These are phyloP conservation scores for Colletotrichum horii DNA, from an alignment of 2,329 filamentous ascomycete species.

Conservation along the genomic window DNA sequence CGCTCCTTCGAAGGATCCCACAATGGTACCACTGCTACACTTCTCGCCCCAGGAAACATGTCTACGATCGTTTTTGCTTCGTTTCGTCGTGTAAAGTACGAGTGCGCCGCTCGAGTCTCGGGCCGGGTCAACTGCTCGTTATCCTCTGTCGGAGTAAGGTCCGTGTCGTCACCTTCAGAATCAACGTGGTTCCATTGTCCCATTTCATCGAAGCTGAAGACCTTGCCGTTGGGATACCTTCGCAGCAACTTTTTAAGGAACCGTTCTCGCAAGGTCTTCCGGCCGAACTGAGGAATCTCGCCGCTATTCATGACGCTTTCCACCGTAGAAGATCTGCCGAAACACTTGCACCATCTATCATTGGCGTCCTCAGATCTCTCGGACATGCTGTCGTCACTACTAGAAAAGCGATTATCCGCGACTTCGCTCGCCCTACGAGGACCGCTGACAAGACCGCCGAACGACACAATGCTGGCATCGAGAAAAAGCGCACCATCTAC, in stretches of 20 bases:
- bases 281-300: conserved; percentile 16
- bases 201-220: conserved; percentile 48
- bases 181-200: conserved; percentile 39
- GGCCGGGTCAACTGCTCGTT: not conserved
- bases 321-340: conserved; percentile 42
- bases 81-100: conserved; percentile 22
- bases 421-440: conserved; percentile 14
- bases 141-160: conserved; percentile 13
- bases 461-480: conserved; percentile 28
- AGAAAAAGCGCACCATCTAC: conserved; percentile 25
- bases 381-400: conserved; percentile 26
- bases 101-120: not conserved
- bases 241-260: conserved; percentile 47
- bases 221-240: conserved; percentile 50
- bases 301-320: conserved; percentile 34
- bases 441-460: conserved; percentile 30
- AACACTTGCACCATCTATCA: conserved; percentile 32
- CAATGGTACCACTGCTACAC: conserved; percentile 38
- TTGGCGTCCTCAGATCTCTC: conserved; percentile 6
- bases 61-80: conserved; percentile 37
- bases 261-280: conserved; percentile 37
- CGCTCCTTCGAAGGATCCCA: conserved; percentile 39
- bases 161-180: conserved; percentile 18
- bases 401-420: conserved; percentile 19
- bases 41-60: conserved; percentile 43